Evolutionary conservation across 2,329 filamentous ascomycete species (phyloP).

Genomic region (Talaromyces piceae): DNA sequence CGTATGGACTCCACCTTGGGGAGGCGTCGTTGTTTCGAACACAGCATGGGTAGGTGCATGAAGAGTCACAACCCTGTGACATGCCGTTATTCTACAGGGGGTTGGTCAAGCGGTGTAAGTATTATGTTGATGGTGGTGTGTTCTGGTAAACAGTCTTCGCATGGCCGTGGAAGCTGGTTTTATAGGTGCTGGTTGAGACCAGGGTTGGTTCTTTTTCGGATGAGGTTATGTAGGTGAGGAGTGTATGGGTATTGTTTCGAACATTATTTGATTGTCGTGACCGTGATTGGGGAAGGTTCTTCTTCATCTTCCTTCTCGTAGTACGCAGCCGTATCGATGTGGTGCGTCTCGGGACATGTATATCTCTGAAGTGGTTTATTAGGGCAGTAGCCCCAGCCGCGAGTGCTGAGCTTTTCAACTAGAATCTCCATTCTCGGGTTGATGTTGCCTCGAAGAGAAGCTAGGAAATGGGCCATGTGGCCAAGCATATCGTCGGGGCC

Average conservation of each 20-base stretch:
- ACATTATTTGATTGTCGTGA: not conserved
- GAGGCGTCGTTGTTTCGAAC: too few relatives aligned
- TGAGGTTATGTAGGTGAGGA: not conserved
- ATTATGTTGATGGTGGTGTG: not conserved
- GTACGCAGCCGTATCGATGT: not conserved
- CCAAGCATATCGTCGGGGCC: slow-evolving; percentile 9
- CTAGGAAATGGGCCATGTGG: slow-evolving; percentile 6
- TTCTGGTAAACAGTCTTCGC: not conserved
- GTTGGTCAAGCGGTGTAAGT: not conserved
- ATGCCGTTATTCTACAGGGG: too few relatives aligned
- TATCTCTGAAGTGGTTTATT: not conserved
- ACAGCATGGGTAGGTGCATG: too few relatives aligned
- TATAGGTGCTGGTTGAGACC: not conserved
- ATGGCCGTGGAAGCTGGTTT: not conserved
- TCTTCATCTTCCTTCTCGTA: not conserved
- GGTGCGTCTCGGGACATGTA: not conserved
- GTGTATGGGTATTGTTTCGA: not conserved
- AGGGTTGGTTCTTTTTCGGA: not conserved
- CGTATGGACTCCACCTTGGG: too few relatives aligned
- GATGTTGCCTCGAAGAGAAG: slow-evolving; percentile 10
- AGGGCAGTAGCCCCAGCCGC: slow-evolving; percentile 5
- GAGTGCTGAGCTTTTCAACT: slow-evolving; percentile 7
- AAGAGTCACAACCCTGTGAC: too few relatives aligned
- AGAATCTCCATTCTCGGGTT: slow-evolving; percentile 11
- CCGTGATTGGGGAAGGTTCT: not conserved